These are phyloP conservation scores for Delonix regia DNA, from an alignment of 306 rosid genomes.

Conservation along the genomic window DNA sequence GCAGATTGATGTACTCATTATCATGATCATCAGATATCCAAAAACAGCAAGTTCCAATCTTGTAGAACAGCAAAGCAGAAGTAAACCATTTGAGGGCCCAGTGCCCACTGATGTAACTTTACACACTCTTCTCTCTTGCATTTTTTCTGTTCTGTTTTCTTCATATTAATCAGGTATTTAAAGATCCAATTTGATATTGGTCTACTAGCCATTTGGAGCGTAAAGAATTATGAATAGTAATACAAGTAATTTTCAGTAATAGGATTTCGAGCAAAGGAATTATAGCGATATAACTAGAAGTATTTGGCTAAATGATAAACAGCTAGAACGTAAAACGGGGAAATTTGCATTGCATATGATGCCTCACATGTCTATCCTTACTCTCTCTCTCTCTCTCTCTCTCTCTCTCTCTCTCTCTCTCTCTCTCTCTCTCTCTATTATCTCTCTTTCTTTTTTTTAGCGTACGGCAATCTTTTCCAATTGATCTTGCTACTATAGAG, in stretches of 20 bases:
- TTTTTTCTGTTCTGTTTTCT: no score
- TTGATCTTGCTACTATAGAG: background rate
- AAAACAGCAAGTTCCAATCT: background rate
- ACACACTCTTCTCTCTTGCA: no score
- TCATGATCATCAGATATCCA: background rate
- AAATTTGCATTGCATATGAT: background rate
- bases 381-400: background rate
- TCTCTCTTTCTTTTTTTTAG: background rate
- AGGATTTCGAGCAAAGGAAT: no score
- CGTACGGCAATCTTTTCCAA: background rate
- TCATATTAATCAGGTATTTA: no score
- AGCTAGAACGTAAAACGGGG: background rate
- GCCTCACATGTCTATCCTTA: background rate
- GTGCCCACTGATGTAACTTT: no score
- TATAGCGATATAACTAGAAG: background rate
- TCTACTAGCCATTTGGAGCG: background rate
- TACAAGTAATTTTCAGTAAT: background rate
- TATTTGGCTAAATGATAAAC: background rate
- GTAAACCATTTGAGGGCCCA: background rate
- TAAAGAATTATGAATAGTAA: background rate
- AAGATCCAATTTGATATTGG: no score
- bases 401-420: background rate
- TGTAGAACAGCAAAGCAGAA: background rate
- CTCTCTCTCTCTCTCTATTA: background rate
- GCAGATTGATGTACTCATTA: background rate